Evolutionary conservation across 2,329 filamentous ascomycete genomes (phyloP), one percentile per base, ranked within the genome.

Genomic region (Cryphonectria japonica): DNA sequence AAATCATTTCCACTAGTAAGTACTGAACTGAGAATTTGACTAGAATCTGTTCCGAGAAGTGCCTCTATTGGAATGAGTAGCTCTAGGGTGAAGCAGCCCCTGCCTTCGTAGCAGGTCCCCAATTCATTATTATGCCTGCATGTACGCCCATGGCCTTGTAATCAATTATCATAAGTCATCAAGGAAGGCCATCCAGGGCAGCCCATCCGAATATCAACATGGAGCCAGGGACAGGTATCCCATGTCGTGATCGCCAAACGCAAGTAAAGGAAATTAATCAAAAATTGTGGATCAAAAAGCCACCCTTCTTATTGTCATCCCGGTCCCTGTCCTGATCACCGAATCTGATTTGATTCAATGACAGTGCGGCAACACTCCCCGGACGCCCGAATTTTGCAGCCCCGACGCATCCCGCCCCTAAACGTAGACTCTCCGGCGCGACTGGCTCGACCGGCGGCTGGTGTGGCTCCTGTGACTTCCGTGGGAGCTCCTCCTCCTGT

Each of bases 381-480:
- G 9, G 29, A 29, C 39, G 9, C 9, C 19, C 41, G 22, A 26
- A 60, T 3, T 32, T 1, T 9, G 16, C 16, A 32, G 39, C 34
- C 41, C 19, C 46, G 29, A 32, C 6, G 22, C n/a, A 22, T 19
- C 34, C 50, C 14, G 19, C 68, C 39, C 66, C 75, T 78, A 87
- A 66, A 88, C 86, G 72, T 88, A 88, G 67, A 83, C 82, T 57
- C 86, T 80, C 37, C 83, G 82, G 76, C 87, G 85, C 71, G 85
- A 87, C 77, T 87, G 85, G 63, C 63, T 65, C 60, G 82, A 82
- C 73, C 81, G 80, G 63, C 76, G 74, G 67, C 75, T 74, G 73
- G 78, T 80, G 65, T 80, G 80, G 73, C 82, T 82, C 73, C 82
- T 81, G 70, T 77, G 79, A 73, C 81, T 80, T 65, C 80, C 79